Evolutionary conservation across 176 grass and related monocot species (phyloP), one percentile per base, ranked within the genome.

Genomic region (Eragrostis nindensis): DNA sequence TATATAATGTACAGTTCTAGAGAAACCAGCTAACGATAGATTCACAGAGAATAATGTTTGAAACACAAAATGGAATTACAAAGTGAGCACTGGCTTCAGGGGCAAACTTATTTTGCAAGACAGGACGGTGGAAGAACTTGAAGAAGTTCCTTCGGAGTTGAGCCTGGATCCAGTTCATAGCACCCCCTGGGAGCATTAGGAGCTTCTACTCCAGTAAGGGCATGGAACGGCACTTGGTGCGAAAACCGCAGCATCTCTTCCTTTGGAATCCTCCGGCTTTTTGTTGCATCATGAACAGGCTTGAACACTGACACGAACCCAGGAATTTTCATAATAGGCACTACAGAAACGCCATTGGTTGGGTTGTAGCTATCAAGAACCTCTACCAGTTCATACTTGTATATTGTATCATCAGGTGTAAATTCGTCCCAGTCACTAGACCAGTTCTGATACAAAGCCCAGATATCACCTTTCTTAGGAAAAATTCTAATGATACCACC

Each of bases 391-490:
- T 95, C 86, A 84, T 98, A 98, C 78, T 89, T 90, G 80, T 94
- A 90, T 18, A 95, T 89, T 43, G 75, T 89, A 41, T 93, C 92
- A 82, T 95, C 92, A 66, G 74, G 86, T 66, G 86, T 93, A 85
- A 59, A 72, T 60, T 86, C 70, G 83, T 89, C 72, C 96, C 96
- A 95, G 43, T 86, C 83, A 71, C 71, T 24, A 70, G 92, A 98
- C 96, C 96, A 98, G 52, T 93, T 95, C 74, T 88, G 80, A 52
- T 95, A 95, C 22, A 98, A 84, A 38, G 92, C 92, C 96, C 96
- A 98, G 62, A 94, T 83, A 76, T 98, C 92, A 77, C 96, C 90
- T 83, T 87, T 87, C 72, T 44, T 89, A 6, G 96, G 96, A 84
- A 93, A 80, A 70, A 93, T 93, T 79, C 54, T 90, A 13, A 98